Evolutionary conservation across 2,329 filamentous ascomycete species (phyloP).

Genomic region (Colletotrichum truncatum): DNA sequence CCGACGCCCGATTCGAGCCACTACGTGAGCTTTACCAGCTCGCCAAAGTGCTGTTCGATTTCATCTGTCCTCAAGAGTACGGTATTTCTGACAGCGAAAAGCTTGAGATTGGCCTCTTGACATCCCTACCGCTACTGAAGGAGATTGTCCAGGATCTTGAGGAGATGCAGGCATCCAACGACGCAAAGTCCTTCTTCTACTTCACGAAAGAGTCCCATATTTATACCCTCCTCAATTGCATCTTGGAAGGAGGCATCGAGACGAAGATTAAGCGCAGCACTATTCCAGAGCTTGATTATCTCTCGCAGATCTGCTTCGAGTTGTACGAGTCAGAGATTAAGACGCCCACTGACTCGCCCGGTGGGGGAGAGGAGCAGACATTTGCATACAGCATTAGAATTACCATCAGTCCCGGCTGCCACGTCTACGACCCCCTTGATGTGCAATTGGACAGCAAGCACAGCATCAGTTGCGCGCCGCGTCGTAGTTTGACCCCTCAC

Average conservation of each 20-base stretch:
- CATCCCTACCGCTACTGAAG: conserved; percentile 90
- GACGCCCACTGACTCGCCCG: conserved; percentile 48
- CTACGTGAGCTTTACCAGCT: conserved; percentile 92
- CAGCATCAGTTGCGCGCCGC: conserved; percentile 93
- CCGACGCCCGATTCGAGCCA: conserved; percentile 86
- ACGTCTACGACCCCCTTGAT: conserved; percentile 95
- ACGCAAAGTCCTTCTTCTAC: conserved; percentile 97
- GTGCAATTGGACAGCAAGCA: conserved; percentile 97
- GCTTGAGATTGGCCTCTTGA: conserved; percentile 96
- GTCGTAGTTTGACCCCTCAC: conserved; percentile 88
- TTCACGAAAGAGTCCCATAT: conserved; percentile 99
- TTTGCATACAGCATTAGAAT: conserved; percentile 98
- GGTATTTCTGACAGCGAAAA: conserved; percentile 96
- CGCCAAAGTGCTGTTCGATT: conserved; percentile 96
- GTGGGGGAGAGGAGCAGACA: conserved; percentile 69
- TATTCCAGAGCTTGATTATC: conserved; percentile 96
- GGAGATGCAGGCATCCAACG: conserved; percentile 93
- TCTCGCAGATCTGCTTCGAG: conserved; percentile 98
- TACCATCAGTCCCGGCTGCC: conserved; percentile 93
- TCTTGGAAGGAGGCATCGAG: conserved; percentile 94
- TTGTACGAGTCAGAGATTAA: conserved; percentile 93
- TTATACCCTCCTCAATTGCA: conserved; percentile 97
- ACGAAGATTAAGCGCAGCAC: conserved; percentile 96
- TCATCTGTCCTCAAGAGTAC: conserved; percentile 98
- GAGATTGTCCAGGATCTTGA: conserved; percentile 98